Conservation (phyloP, 2,329 filamentous ascomycete genomes). For the Hypoxylon sp. region DNA sequence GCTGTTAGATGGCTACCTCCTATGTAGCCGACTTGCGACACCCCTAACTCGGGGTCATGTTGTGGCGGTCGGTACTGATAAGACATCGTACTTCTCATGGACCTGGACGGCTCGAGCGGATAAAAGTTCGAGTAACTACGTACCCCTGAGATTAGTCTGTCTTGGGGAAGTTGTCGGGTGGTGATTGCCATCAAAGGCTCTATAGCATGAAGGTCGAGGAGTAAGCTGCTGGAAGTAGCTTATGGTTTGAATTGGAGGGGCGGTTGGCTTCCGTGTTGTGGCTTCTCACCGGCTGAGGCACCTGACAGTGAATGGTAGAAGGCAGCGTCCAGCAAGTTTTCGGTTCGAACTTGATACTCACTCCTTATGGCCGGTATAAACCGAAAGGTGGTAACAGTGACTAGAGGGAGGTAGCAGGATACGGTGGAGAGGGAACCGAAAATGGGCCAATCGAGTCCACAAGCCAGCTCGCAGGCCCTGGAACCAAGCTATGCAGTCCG, state of each 20-base stretch:
- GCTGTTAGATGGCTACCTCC: conserved; percentile 48
- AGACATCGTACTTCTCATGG: conserved; percentile 62
- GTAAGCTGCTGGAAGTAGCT: conserved; percentile 30
- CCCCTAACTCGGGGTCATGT: conserved; percentile 58
- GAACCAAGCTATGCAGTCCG: conserved; percentile 47
- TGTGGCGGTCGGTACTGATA: conserved; percentile 63
- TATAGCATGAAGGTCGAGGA: conserved; percentile 20
- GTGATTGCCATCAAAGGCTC: conserved; percentile 54
- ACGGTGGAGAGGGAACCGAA: conserved; percentile 47
- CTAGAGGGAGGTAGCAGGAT: conserved; percentile 41
- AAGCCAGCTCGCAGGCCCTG: conserved; percentile 42
- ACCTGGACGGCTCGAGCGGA: conserved; percentile 48
- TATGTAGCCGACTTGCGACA: conserved; percentile 57
- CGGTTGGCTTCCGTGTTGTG: conserved; percentile 29
- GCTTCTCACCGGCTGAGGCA: conserved; percentile 29
- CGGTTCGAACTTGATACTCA: conserved; percentile 31
- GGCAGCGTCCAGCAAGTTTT: conserved; percentile 22
- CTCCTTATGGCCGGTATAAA: conserved; percentile 40
- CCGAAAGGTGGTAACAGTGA: conserved; percentile 44
- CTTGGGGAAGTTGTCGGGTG: conserved; percentile 50
- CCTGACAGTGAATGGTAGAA: conserved; percentile 28
- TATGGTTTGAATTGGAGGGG: conserved; percentile 16
- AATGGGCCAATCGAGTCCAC: conserved; percentile 49
- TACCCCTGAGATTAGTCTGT: conserved; percentile 53
- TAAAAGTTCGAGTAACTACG: conserved; percentile 49